phyloP scores from a whole-genome alignment of 2,329 filamentous ascomycete species.

The Sarocladiaceae sp. region DNA sequence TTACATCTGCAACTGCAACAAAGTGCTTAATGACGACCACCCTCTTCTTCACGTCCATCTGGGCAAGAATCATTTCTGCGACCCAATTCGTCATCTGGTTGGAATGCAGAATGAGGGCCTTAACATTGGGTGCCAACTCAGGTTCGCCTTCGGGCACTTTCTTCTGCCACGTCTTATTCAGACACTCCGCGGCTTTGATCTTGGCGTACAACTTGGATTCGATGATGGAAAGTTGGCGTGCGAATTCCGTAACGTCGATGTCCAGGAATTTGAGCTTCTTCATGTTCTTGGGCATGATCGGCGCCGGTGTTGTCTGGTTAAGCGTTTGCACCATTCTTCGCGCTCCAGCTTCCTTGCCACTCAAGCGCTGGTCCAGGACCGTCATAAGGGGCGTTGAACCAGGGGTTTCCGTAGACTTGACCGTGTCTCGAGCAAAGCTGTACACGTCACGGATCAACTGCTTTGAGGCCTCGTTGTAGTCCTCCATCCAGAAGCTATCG shows the following conservation, averaged over 20 bases:
- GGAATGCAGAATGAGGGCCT: slow-evolving; percentile 92
- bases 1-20: slow-evolving; percentile 88
- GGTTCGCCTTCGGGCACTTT: slow-evolving; percentile 75
- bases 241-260: slow-evolving; percentile 92
- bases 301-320: slow-evolving; percentile 72
- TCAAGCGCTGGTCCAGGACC: slow-evolving; percentile 80
- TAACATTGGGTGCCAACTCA: slow-evolving; percentile 88
- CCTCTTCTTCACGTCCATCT: slow-evolving; percentile 89
- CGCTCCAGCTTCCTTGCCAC: slow-evolving; percentile 78
- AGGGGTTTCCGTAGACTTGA: slow-evolving; percentile 89
- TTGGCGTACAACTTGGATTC: slow-evolving; percentile 92
- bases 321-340: slow-evolving; percentile 84
- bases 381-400: slow-evolving; percentile 79
- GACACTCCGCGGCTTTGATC: slow-evolving; percentile 89
- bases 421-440: slow-evolving; percentile 83
- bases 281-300: slow-evolving; percentile 98
- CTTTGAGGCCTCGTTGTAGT: slow-evolving; percentile 74
- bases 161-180: slow-evolving; percentile 99
- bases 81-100: slow-evolving; percentile 99
- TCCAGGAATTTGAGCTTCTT: slow-evolving; percentile 98
- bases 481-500: slow-evolving; percentile 98
- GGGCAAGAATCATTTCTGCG: slow-evolving; percentile 95
- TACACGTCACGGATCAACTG: slow-evolving; percentile 84
- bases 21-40: slow-evolving; percentile 99
- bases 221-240: slow-evolving; percentile 94